Evolutionary conservation across 2,329 filamentous ascomycete species (phyloP).

Genomic region (Beauveria sp.): DNA sequence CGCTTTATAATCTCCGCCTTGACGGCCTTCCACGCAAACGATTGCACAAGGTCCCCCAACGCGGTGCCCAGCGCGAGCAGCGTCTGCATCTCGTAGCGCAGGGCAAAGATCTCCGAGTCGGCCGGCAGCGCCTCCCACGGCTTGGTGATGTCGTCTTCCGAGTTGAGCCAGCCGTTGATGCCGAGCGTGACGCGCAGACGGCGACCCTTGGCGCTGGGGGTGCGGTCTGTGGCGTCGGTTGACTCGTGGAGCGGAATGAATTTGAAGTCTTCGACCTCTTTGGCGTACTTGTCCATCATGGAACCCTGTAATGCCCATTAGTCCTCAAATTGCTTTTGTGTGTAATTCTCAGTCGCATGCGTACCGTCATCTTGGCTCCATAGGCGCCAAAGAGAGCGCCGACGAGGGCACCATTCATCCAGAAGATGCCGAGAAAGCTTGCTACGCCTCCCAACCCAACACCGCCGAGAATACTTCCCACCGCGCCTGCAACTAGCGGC

Average conservation of each 20-base stretch:
- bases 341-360: conserved; percentile 9
- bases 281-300: conserved; percentile 82
- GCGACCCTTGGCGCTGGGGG: conserved; percentile 23
- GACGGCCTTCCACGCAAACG: conserved; percentile 66
- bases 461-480: conserved; percentile 78
- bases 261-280: conserved; percentile 72
- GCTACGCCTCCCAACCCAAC: conserved; percentile 80
- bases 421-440: conserved; percentile 77
- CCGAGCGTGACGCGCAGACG: conserved; percentile 75
- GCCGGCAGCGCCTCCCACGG: conserved; percentile 71
- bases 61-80: conserved; percentile 69
- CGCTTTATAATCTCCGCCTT: conserved; percentile 68
- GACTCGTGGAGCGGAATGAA: conserved; percentile 63
- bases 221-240: background rate
- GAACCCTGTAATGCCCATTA: conserved; percentile 43
- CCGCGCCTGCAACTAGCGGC: conserved; percentile 75
- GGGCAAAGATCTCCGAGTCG: conserved; percentile 72
- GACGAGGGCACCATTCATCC: conserved; percentile 77
- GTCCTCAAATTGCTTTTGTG: background rate
- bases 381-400: conserved; percentile 86
- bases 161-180: conserved; percentile 77
- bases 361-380: conserved; percentile 63
- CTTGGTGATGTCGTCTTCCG: conserved; percentile 64
- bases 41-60: conserved; percentile 63
- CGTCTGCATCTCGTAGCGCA: conserved; percentile 75